Conservation (phyloP, 177 flowering plant species). For the Tripterygium wilfordii region DNA sequence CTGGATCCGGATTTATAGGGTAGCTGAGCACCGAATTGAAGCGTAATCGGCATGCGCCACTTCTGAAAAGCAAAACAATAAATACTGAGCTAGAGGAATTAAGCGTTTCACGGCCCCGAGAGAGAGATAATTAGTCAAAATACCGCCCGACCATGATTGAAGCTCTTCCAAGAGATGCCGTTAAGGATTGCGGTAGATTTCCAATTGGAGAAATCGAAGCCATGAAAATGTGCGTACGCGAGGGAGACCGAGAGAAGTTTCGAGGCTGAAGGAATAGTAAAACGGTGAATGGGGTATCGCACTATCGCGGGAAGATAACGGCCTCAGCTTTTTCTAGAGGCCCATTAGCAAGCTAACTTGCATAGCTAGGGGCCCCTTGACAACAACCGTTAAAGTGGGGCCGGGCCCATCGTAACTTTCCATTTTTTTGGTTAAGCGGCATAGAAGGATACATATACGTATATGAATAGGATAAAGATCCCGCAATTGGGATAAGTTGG, state of each 20-base stretch:
- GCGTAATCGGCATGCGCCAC: slow-evolving; percentile 5
- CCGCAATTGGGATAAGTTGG: no score
- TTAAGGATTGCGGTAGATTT: slow-evolving; percentile 14
- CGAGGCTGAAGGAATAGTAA: background rate
- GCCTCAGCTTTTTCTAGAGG: slow-evolving; percentile 10
- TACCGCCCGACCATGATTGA: slow-evolving; percentile 9
- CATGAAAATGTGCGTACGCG: slow-evolving; percentile 11
- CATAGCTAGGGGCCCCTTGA: no score
- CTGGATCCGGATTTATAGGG: background rate
- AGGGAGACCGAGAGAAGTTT: background rate
- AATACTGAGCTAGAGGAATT: background rate
- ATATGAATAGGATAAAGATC: no score
- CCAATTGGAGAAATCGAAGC: slow-evolving; percentile 29
- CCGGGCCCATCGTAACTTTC: no score
- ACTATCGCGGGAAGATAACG: slow-evolving; percentile 44
- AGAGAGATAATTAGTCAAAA: background rate
- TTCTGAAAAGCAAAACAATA: slow-evolving; percentile 13
- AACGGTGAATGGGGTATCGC: background rate
- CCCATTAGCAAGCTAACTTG: background rate
- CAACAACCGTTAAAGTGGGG: no score
- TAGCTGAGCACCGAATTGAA: background rate
- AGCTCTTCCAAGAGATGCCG: slow-evolving; percentile 6
- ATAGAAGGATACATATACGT: no score
- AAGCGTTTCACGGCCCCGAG: background rate
- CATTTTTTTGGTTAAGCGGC: no score